Evolutionary conservation across 441 rosid genomes (phyloP), one percentile per base, ranked within the genome.

Genomic region (Arabidopsis lyrata): DNA sequence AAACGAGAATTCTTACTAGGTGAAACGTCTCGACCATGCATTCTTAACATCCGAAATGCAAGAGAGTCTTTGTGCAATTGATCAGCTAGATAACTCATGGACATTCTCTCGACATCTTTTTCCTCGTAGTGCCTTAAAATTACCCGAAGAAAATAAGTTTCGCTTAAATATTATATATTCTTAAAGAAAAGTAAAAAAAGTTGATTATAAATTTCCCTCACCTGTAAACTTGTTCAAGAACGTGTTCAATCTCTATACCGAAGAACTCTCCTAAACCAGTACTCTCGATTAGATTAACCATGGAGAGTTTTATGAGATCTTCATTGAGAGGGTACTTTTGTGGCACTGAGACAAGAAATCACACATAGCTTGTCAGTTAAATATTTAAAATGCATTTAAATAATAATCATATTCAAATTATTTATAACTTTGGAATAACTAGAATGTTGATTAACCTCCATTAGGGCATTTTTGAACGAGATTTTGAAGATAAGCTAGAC

Each of bases 241-340:
- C 29, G 35, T 59, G 66, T 44, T 81, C 79, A 66, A 83, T 86
- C 69, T 86, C 88, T 42, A 45, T 34, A 6, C 29, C 18, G 29
- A 90, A 88, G 68, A 82, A 80, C 62, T 84, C 86, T 24, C 79
- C 74, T 70, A 88, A 75, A 10, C 96, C 91, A 48, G 49, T 82
- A 39, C 35, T 86, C 36, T 81, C 74, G 20, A 88, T 35, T 71
- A 85, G 86, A 77, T 90, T 73, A 15, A 74, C 81, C 78, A 84
- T 15, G 67, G 82, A 78, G 53, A 90, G 86, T 49, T 83, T 82
- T 20, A 82, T 67, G 11, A 85, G 72, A 42, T 86, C 87, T 78
- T 84, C 89, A 66, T 81, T 84, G 56, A 86, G 9, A 6, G 88
- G 86, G 54, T 76, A 83, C 0, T 72, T 31, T 8, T 79, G 74